Conservation (phyloP, 176 grass and related monocot species). For the Bothriochloa decipiens region DNA sequence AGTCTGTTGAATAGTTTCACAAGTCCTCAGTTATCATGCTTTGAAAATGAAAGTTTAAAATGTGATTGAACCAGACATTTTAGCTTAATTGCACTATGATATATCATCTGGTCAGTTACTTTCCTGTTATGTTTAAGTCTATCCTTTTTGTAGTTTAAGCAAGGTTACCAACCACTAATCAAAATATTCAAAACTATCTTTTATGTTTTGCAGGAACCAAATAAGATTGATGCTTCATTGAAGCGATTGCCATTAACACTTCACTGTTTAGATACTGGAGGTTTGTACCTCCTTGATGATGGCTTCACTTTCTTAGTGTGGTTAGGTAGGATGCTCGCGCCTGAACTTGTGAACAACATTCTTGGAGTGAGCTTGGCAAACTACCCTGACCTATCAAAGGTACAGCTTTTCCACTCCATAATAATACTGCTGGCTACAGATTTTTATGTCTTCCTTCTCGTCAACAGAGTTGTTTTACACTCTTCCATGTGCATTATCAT, state of each 20-base stretch:
- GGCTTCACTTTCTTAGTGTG: slow-evolving; percentile 85
- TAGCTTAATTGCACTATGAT: slow-evolving; percentile 17
- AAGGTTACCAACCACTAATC: not conserved
- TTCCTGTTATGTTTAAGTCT: not conserved
- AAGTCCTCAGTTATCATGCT: slow-evolving; percentile 12
- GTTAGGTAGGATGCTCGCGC: slow-evolving; percentile 84
- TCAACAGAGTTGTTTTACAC: not conserved
- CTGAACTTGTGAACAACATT: slow-evolving; percentile 71
- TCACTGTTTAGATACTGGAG: slow-evolving; percentile 81
- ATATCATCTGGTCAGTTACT: not conserved
- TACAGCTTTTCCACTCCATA: slow-evolving; percentile 27
- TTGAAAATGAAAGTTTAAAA: slow-evolving; percentile 26
- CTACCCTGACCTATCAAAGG: slow-evolving; percentile 89
- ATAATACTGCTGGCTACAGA: not conserved
- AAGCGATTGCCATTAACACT: slow-evolving; percentile 62
- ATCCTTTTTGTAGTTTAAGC: not conserved
- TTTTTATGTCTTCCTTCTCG: not conserved
- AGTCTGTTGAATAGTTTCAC: slow-evolving; percentile 11
- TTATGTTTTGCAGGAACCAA: slow-evolving; percentile 50
- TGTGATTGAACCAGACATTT: slow-evolving; percentile 1
- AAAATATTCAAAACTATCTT: slow-evolving; percentile 15
- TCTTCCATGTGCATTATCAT: not conserved
- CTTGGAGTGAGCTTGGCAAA: slow-evolving; percentile 68
- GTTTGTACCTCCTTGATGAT: slow-evolving; percentile 85
- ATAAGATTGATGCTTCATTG: slow-evolving; percentile 51